phyloP scores from a whole-genome alignment of 139 green algal genomes.

The Ostreobium quekettii region DNA sequence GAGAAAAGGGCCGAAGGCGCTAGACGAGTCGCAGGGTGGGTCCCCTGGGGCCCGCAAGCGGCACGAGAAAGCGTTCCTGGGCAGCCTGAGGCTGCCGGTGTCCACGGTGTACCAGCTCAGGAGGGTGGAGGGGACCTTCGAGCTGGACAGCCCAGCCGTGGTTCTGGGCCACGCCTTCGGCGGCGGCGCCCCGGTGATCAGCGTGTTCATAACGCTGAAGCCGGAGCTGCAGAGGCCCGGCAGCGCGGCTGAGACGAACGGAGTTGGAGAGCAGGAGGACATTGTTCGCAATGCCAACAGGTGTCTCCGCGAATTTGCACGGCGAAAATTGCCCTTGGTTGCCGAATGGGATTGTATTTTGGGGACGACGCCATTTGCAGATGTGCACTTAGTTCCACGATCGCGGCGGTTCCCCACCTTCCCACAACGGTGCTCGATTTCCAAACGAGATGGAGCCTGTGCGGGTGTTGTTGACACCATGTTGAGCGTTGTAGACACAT shows the following conservation, averaged over 20 bases:
- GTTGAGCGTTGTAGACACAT: no score
- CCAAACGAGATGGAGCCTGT: no score
- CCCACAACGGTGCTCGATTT: no score
- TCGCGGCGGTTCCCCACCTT: no score
- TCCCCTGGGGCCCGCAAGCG: background rate
- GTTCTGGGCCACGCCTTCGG: conserved; percentile 35
- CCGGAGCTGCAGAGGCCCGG: background rate
- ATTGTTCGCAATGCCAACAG: conserved; percentile 35
- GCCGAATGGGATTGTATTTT: background rate
- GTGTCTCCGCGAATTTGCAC: conserved; percentile 15
- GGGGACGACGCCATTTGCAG: background rate
- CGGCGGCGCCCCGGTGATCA: conserved; percentile 31
- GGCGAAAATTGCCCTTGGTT: background rate
- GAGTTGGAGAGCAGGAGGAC: conserved; percentile 36
- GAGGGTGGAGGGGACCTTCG: conserved; percentile 4
- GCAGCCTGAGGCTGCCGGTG: conserved; percentile 38
- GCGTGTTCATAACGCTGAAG: conserved; percentile 25
- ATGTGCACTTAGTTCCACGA: background rate
- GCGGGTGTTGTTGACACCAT: no score
- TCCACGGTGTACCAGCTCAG: conserved; percentile 44
- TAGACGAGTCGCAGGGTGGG: background rate
- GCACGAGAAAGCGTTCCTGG: conserved; percentile 43
- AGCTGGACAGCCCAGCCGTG: conserved; percentile 33
- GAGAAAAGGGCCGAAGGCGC: conserved; percentile 10
- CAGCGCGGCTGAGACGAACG: background rate